These are phyloP conservation scores for Auricularia sp. DNA, from an alignment of 768 basidiomycete species.

Conservation along the genomic window DNA sequence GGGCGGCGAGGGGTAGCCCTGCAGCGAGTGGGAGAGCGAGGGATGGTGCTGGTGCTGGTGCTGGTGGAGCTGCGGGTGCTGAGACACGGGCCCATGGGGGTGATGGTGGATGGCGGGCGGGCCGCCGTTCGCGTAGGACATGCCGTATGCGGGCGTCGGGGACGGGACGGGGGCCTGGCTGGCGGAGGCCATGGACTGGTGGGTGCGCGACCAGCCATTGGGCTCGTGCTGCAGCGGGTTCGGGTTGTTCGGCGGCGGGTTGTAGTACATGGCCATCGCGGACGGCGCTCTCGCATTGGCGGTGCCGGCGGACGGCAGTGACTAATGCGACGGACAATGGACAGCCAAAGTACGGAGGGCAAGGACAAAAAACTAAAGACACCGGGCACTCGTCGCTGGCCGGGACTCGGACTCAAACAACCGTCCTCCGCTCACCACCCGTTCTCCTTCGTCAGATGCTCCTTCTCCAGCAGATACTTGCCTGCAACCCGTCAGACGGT, in stretches of 20 bases:
- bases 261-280: slow-evolving; percentile 7
- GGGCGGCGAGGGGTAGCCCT: slow-evolving; percentile 60
- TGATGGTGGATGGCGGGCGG: slow-evolving; percentile 46
- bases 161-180: slow-evolving; percentile 49
- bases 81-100: slow-evolving; percentile 45
- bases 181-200: slow-evolving; percentile 39
- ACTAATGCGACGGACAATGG: no score
- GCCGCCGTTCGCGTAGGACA: slow-evolving; percentile 56
- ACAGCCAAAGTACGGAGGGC: no score
- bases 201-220: slow-evolving; percentile 54
- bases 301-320: neutral
- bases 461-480: slow-evolving; percentile 72
- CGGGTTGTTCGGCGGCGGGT: neutral
- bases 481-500: slow-evolving; percentile 31
- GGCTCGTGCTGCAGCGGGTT: slow-evolving; percentile 50
- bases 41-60: slow-evolving; percentile 71
- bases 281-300: neutral
- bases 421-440: slow-evolving; percentile 36
- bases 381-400: no score
- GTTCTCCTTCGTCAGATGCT: slow-evolving; percentile 74
- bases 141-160: slow-evolving; percentile 61
- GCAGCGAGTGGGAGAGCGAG: slow-evolving; percentile 48
- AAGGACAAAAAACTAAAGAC: neutral
- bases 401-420: neutral
- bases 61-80: slow-evolving; percentile 34